phyloP scores from a whole-genome alignment of 2,329 filamentous ascomycete species.

The Phoma sp. region DNA sequence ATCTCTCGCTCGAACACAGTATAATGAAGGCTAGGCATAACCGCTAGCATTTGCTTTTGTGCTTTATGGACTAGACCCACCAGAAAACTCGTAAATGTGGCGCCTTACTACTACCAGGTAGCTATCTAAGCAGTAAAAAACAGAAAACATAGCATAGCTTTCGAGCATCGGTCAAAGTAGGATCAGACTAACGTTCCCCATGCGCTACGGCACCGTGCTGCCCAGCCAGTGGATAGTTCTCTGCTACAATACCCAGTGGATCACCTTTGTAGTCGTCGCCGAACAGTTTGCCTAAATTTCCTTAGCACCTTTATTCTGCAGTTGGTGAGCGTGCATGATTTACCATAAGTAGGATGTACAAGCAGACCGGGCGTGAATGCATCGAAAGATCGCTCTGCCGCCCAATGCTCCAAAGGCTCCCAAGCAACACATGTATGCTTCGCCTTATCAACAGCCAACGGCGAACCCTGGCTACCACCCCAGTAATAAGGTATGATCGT shows the following conservation, averaged over 20 bases:
- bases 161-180: too few relatives aligned
- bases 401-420: conserved; percentile 2
- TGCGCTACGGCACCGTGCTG: background rate
- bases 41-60: too few relatives aligned
- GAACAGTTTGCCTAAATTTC: background rate
- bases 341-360: background rate
- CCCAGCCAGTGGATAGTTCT: background rate
- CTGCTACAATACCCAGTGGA: background rate
- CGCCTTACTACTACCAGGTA: background rate
- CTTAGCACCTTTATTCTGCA: background rate
- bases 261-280: conserved; percentile 1
- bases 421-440: background rate
- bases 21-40: too few relatives aligned
- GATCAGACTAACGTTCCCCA: background rate
- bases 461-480: background rate
- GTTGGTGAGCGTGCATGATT: background rate
- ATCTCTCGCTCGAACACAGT: background rate
- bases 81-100: too few relatives aligned
- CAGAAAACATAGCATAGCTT: background rate
- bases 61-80: too few relatives aligned
- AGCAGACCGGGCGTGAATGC: background rate
- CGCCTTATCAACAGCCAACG: background rate
- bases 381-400: background rate
- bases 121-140: background rate
- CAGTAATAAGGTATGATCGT: conserved; percentile 2